Conservation (phyloP, 371 early-diverging fungal genomes). For the Mucor ambiguus region DNA sequence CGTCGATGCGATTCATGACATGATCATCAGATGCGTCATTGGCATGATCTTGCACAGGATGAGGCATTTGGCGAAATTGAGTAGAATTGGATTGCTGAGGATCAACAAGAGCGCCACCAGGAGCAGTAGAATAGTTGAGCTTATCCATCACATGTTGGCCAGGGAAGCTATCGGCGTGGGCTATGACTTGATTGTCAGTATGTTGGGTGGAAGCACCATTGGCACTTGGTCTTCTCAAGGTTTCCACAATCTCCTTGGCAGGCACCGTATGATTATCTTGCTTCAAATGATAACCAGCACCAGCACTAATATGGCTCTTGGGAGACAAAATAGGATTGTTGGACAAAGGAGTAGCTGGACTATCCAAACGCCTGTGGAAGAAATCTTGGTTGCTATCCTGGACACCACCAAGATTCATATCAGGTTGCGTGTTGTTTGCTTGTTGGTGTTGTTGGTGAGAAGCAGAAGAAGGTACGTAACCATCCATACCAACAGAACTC, state of each 20-base stretch:
- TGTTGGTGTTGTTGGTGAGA: not conserved
- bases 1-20: not conserved
- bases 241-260: conserved; percentile 1
- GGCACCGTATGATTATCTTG: not conserved
- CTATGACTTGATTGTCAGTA: not conserved
- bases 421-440: not conserved
- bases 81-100: not conserved
- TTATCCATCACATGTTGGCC: not conserved
- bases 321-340: not conserved
- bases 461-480: not conserved
- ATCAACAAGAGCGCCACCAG: not conserved
- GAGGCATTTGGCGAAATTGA: not conserved
- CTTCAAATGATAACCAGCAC: not conserved
- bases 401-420: not conserved
- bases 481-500: not conserved
- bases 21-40: not conserved
- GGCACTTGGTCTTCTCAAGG: not conserved
- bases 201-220: not conserved
- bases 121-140: not conserved
- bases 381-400: not conserved
- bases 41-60: not conserved
- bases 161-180: not conserved
- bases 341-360: not conserved
- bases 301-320: not conserved
- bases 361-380: not conserved